Evolutionary conservation across 495 filamentous ascomycete species (phyloP), one percentile per base, ranked within the genome.

Genomic region (Penicillium diatomitis): DNA sequence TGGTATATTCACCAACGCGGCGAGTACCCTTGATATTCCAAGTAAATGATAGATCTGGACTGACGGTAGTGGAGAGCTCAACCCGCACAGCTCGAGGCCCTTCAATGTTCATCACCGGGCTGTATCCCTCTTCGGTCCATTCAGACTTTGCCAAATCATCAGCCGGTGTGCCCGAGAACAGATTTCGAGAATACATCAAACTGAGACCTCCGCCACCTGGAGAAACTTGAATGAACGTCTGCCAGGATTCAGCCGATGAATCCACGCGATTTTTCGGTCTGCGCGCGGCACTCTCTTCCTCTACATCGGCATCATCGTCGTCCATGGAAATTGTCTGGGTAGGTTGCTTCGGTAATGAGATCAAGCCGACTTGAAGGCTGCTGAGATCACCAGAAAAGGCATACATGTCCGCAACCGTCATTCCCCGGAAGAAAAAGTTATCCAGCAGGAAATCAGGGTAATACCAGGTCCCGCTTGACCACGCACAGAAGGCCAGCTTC

Each of bases 91-190:
- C 63, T n/a, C 68, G 66, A 7, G 60, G 57, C 35, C 62, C 60
- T 20, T 58, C 57, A 41, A 56, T 63, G 30, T 51, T 52, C 5
- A 67, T 53, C 38, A 69, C 45, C 2, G 65, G 58, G 39, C 64
- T 62, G 39, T 73, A 65, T 6, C 66, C 68, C 42, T 72, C 70
- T 8, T 64, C 63, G 51, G 62, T 72, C 70, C 70, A 75, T 53
- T 71, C 66, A 2, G 69, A 64, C 35, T 53, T 67, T 3, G 61
- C 53, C 6, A 50, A 49, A 9, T 69, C 64, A 39, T 64, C 56
- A 3, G 60, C 51, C 5, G 68, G 43, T 36, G 54, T 65, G 2
- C 69, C 66, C 6, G 69, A 68, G 40, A 75, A 75, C 31, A 75
- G 42, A 37, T 71, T 75, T 1, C 70, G 64, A 8, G 64, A 61